These are phyloP conservation scores for Aspergillus hortae DNA, from an alignment of 2,329 filamentous ascomycete species.

Conservation along the genomic window DNA sequence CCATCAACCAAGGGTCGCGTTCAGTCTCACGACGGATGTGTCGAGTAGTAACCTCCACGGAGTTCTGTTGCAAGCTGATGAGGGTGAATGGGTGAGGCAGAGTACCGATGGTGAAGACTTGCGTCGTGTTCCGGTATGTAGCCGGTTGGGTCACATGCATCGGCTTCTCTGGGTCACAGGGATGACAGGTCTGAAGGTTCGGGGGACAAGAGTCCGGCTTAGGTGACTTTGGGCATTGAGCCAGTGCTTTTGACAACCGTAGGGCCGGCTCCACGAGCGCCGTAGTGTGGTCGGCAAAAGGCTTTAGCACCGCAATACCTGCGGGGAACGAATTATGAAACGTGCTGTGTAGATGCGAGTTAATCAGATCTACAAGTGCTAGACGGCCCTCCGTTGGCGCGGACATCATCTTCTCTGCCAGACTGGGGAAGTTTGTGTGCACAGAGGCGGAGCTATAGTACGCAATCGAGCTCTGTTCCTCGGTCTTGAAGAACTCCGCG, in stretches of 20 bases:
- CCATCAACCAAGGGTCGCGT: conserved; percentile 75
- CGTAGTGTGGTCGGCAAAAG: conserved; percentile 70
- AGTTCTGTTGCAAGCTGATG: conserved; percentile 60
- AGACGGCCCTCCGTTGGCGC: conserved; percentile 59
- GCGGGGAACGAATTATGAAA: conserved; percentile 77
- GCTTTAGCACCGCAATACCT: conserved; percentile 79
- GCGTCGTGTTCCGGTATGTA: conserved; percentile 67
- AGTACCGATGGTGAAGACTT: conserved; percentile 75
- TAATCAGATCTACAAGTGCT: conserved; percentile 71
- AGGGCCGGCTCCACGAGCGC: conserved; percentile 67
- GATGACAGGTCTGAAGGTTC: conserved; percentile 69
- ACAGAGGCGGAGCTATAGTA: conserved; percentile 69
- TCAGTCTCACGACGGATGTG: conserved; percentile 65
- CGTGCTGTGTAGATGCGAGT: conserved; percentile 75
- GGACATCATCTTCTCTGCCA: conserved; percentile 60
- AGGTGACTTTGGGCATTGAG: conserved; percentile 70
- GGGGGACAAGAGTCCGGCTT: conserved; percentile 78
- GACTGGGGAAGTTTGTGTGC: conserved; percentile 61
- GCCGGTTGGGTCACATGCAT: conserved; percentile 65
- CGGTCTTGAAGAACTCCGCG: conserved; percentile 60
- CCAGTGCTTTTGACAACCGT: conserved; percentile 70
- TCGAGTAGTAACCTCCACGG: conserved; percentile 57
- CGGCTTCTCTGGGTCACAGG: conserved; percentile 64
- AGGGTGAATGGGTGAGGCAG: conserved; percentile 91
- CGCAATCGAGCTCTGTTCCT: conserved; percentile 68